Base-by-base conservation (phyloP, 1,139 yeast genomes). In the Ogataea hybrid region DNA sequence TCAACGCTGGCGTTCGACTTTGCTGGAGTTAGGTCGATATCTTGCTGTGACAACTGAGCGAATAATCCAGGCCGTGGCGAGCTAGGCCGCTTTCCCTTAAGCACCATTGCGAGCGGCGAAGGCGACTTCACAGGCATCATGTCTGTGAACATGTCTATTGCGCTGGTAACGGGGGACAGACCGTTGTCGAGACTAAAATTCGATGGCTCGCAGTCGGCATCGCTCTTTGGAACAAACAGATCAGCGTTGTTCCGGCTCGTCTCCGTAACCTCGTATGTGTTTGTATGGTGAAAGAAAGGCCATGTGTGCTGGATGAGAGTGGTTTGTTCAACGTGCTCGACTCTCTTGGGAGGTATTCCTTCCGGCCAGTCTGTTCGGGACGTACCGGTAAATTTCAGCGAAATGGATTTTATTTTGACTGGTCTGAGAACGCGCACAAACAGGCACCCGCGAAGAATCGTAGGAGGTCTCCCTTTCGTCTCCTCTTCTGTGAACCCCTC, bases 331-430 rank as follows among this genome's bases (percentile, higher is more conserved):
- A 64, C 61, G 48, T 77, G 81, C 18, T 79, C 83, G 20, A 70
- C 69, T 55, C 80, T 79, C 58, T 85, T 87, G 0, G 97, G 97
- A 0, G 98, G 98, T 21, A 90, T 89, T 1, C 97, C 98, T 57
- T 92, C 98, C 3, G 97, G 98, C 97, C 98, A 92, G 51, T 92
- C 97, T 0, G 98, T 92, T 49, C 86, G 70, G 33, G 87, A 78
- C 1, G 66, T 62, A 2, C 97, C 98, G 48, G 76, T 75, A 58
- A 92, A 83, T 2, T 73, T 67, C 41, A 92, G 67, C 3, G 70
- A 62, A n/a, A 92, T 77, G 28, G 78, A 63, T 62, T 85, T 88
- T 51, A 92, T 70, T 62, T 83, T 88, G 28, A 84, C 72, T 0
- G 95, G 84, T 57, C 89, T 90, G 38, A 81, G 59, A 5, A 89